A percentile compares a stretch with the other conserved stretches of the same genome.
These are phyloP conservation scores for Otatea glauca DNA, from an alignment of 176 grass and related monocot genomes.

Conservation along the genomic window DNA sequence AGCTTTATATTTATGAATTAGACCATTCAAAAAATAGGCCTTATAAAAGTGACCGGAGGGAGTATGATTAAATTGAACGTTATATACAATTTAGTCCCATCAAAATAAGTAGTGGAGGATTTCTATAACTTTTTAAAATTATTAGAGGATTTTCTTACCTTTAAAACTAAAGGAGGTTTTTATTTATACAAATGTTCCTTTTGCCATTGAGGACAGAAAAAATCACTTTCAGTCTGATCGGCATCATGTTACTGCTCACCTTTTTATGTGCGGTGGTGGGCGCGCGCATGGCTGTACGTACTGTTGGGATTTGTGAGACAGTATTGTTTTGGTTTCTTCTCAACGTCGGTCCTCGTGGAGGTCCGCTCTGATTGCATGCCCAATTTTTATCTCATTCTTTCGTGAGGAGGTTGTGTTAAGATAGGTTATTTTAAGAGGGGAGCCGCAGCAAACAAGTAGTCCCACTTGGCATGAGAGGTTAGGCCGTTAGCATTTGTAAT, in stretches of 20 bases:
- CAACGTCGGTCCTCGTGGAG: too few species aligned
- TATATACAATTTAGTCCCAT: too few species aligned
- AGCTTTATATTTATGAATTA: too few species aligned
- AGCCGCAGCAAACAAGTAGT: background rate
- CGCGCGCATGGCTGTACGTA: constrained; percentile 8
- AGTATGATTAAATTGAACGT: too few species aligned
- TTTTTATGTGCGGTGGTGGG: background rate
- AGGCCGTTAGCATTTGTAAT: constrained; percentile 26
- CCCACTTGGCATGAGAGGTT: constrained; percentile 29
- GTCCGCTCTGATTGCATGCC: background rate
- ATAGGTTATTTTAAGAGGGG: background rate
- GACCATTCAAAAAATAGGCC: too few species aligned
- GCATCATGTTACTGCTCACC: constrained; percentile 13
- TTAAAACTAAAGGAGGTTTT: too few species aligned
- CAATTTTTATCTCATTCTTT: background rate
- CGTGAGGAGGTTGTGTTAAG: constrained; percentile 8
- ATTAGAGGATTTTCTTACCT: too few species aligned
- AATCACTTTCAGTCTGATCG: constrained; percentile 7
- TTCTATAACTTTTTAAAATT: too few species aligned
- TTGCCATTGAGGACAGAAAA: background rate
- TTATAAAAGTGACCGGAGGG: too few species aligned
- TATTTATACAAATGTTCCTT: background rate
- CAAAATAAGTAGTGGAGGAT: too few species aligned
- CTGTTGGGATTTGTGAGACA: constrained; percentile 53
- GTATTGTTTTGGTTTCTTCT: constrained; percentile 22